Evolutionary conservation across 192 early-diverging fungal genomes (phyloP), one percentile per base, ranked within the genome.

Genomic region (Rhizoclosmatium globosum): DNA sequence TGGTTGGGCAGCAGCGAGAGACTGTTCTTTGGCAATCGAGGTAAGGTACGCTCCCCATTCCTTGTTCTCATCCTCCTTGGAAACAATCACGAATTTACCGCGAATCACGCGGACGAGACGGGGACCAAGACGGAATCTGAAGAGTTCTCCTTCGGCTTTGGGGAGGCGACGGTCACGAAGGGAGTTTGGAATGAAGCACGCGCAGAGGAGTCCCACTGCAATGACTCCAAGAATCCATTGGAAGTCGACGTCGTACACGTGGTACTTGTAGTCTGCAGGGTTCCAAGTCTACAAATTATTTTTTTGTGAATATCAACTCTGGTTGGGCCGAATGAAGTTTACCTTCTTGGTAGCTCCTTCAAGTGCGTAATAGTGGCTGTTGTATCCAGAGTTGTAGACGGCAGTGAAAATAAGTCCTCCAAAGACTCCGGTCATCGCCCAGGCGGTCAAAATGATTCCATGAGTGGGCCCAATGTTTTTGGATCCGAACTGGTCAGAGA

Each of bases 401-500:
- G 80, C 84, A 17, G 89, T 92, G 82, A 92, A 94, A 3, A 90
- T 79, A 64, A 94, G 81, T 11, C 91, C 92, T 57, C 93, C 93
- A 23, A 87, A 90, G 21, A 94, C 90, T n/a, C 90, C 91, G 2
- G 87, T 92, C 43, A 90, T 83, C 13, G 93, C 92, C 92, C 93
- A 94, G 2, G 92, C 92, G 0, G 92, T 93, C 42, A 94, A 86
- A 41, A 93, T 93, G 42, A 94, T 84, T 4, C 93, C 93, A 72
- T 94, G 92, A 46, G 91, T 89, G 0, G 90, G 87, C 0, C 91
- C 88, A 79, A 92, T 90, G 83, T 94, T 94, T 39, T 90, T 85
- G n/a, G 90, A 87, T n/a, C 92, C 92, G 81, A 94, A 94, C 89
- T 92, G 91, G 74, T 94, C 93, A 13, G 92, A 88, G 44, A 94